phyloP scores from a whole-genome alignment of 1,284 basidiomycete genomes.

The Sphagnurus paluster region DNA sequence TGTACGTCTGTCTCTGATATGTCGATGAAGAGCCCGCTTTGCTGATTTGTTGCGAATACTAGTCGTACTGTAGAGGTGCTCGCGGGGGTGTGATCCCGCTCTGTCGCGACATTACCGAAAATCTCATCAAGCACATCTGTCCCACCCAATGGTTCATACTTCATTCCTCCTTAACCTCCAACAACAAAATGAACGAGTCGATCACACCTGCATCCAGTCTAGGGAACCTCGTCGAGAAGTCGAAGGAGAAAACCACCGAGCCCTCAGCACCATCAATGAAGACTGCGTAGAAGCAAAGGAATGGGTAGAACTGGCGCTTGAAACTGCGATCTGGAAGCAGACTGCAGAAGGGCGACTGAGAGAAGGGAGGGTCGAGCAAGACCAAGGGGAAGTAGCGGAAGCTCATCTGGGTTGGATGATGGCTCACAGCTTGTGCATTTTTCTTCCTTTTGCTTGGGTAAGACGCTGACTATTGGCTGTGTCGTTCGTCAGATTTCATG shows the following conservation, averaged over 20 bases:
- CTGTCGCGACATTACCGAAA: slow-evolving; percentile 76
- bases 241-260: slow-evolving; percentile 24
- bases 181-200: too few species aligned
- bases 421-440: slow-evolving; percentile 56
- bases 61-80: slow-evolving; percentile 78
- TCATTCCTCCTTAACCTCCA: slow-evolving; percentile 17
- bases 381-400: slow-evolving; percentile 36
- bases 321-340: slow-evolving; percentile 27
- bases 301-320: slow-evolving; percentile 40
- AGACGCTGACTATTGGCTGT: neutral
- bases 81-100: slow-evolving; percentile 71
- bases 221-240: too few species aligned
- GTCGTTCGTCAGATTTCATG: slow-evolving; percentile 48
- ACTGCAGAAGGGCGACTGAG: slow-evolving; percentile 28
- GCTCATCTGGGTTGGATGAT: slow-evolving; percentile 62
- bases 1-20: slow-evolving; percentile 36
- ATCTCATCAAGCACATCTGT: slow-evolving; percentile 81
- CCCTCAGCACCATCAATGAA: slow-evolving; percentile 13
- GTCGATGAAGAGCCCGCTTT: neutral
- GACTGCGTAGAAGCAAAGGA: slow-evolving; percentile 19
- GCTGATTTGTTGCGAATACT: slow-evolving; percentile 36
- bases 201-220: too few species aligned
- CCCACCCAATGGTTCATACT: slow-evolving; percentile 35
- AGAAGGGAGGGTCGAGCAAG: too few species aligned
- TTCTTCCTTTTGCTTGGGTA: neutral